Base-by-base conservation (phyloP, 148 eudicot species). In the Selenicereus undatus region DNA sequence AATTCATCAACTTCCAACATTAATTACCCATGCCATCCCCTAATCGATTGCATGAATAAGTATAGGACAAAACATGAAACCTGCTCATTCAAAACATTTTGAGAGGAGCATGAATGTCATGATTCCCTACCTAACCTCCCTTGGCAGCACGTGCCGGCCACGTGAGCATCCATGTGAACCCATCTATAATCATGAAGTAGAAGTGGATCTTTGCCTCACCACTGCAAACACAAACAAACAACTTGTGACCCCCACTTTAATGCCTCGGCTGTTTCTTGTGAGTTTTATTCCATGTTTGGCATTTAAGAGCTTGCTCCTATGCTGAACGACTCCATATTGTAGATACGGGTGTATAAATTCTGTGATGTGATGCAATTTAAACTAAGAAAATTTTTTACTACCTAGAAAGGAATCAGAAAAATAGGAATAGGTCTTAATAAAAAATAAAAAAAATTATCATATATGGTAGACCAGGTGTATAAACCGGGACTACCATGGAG, bases 31-130 rank as follows among this genome's bases (percentile, higher is more conserved):
- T 48, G 11, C 10, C 51, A 26, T 83, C 74, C 69, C 42, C 42
- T 73, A 83, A 84, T 88, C 83, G 81, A 84, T 84, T 86, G 69
- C 85, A 79, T 70, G 64, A 48, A 82, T 70, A 83, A 78, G 71
- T 79, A 78, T 39, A 51, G 54, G 84, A 78, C 87, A 84, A 79
- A 76, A 79, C 75, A 71, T 77, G 68, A 80, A 86, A 70, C 54
- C 60, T 78, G 72, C 79, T 80, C 81, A 80, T 80, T 78, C 68
- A 50, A 52, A 21, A 7, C 35, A 78, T 16, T 16, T 56, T 56
- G 20, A 16, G n/a, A 16, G 22, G 62, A 56, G 22, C 5, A 56
- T 10, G 22, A 56, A 56, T 0, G 18, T 52, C 17, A 12, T 52
- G 58, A 39, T 26, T 52, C 8, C 45, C 24, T 3, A 17, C 26